Evolutionary conservation across 2,329 filamentous ascomycete genomes (phyloP).

Genomic region (Tolypocladium ovalisporum): DNA sequence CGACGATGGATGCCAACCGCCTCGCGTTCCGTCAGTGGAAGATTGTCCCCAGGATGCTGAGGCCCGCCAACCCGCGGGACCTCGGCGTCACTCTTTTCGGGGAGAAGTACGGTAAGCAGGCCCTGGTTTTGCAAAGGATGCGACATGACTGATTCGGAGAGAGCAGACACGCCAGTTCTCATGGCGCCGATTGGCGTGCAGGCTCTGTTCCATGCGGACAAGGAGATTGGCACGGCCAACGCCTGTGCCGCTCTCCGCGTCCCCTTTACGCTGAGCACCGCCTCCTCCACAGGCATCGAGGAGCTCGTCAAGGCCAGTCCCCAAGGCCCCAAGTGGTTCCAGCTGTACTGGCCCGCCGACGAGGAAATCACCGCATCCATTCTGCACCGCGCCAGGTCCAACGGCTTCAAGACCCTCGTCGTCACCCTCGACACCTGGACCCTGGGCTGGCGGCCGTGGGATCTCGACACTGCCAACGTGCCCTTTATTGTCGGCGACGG

Average conservation of each 20-base stretch:
- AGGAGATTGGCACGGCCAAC: conserved; percentile 52
- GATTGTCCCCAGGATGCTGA: conserved; percentile 42
- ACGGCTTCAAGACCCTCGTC: conserved; percentile 54
- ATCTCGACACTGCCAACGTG: conserved; percentile 52
- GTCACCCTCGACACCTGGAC: conserved; percentile 65
- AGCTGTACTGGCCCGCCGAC: conserved; percentile 63
- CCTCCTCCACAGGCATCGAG: conserved; percentile 52
- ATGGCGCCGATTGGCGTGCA: conserved; percentile 63
- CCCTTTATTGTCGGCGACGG: conserved; percentile 51
- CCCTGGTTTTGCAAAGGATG: not conserved
- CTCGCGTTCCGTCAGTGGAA: conserved; percentile 42
- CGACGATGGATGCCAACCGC: conserved; percentile 50
- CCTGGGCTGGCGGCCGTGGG: conserved; percentile 57
- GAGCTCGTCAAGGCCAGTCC: conserved; percentile 50
- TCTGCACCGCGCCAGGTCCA: conserved; percentile 47
- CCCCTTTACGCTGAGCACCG: conserved; percentile 58
- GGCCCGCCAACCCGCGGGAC: conserved; percentile 30
- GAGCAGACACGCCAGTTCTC: conserved; percentile 34
- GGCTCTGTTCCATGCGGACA: conserved; percentile 53
- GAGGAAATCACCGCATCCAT: conserved; percentile 56
- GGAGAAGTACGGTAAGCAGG: conserved; percentile 26
- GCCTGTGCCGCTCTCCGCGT: conserved; percentile 49
- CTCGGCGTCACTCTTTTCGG: conserved; percentile 43
- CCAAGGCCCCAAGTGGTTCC: conserved; percentile 54
- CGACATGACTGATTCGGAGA: conserved; percentile 14